Percentiles rank a stretch among this genome's conserved stretches.
Evolutionary conservation across 1,139 yeast species (phyloP).

Genomic region (Arxiozyma bovina): DNA sequence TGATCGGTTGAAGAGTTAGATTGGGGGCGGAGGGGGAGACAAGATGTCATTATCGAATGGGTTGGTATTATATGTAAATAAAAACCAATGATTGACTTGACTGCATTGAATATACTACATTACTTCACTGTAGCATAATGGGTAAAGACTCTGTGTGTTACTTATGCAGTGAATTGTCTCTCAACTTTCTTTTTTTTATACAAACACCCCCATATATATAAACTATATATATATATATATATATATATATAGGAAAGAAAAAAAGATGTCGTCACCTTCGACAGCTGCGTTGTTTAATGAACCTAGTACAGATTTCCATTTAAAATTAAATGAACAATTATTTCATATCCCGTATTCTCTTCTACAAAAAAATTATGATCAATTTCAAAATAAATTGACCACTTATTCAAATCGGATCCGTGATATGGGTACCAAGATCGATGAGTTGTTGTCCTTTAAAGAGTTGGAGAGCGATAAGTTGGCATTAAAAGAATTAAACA

Average conservation of each 20-base stretch:
- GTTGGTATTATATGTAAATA: too few relatives aligned
- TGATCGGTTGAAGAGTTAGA: too few relatives aligned
- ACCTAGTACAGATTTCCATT: conserved; percentile 35
- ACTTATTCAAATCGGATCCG: conserved; percentile 35
- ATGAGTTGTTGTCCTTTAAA: conserved; percentile 36
- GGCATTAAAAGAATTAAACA: conserved; percentile 22
- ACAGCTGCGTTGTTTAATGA: conserved; percentile 20
- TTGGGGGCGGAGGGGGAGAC: too few relatives aligned
- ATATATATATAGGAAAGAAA: background rate
- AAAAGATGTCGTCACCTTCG: background rate
- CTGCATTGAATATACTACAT: too few relatives aligned
- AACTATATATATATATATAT: too few relatives aligned
- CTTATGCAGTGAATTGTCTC: too few relatives aligned
- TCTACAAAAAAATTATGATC: conserved; percentile 49
- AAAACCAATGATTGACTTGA: too few relatives aligned
- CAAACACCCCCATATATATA: too few relatives aligned
- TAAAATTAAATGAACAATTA: conserved; percentile 41
- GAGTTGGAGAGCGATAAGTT: conserved; percentile 29
- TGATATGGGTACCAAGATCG: conserved; percentile 32
- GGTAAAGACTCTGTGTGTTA: too few relatives aligned
- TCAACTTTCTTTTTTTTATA: too few relatives aligned
- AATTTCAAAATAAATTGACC: conserved; percentile 38
- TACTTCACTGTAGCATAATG: too few relatives aligned
- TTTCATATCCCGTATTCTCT: conserved; percentile 57
- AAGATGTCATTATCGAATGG: too few relatives aligned